Conservation (phyloP, 2,329 filamentous ascomycete genomes). For the Sarocladium brachiariae region DNA sequence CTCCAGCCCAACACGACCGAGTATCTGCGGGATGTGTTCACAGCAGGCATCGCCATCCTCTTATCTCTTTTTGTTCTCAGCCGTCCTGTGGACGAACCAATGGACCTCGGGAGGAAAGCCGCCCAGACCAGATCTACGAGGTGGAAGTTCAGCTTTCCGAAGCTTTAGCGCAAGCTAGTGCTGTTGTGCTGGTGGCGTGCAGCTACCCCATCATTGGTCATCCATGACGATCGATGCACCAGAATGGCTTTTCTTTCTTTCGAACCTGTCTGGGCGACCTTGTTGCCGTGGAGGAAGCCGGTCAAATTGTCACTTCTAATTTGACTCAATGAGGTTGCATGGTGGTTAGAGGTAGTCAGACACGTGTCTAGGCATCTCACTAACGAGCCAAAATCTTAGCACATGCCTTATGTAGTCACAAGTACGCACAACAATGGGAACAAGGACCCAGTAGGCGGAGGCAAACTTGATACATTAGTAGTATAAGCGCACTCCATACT, state of each 20-base stretch:
- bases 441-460: no score
- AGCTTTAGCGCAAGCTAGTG: background rate
- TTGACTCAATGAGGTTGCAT: background rate
- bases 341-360: background rate
- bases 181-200: constrained; percentile 4
- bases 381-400: background rate
- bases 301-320: background rate
- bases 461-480: no score
- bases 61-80: background rate
- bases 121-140: constrained; percentile 3
- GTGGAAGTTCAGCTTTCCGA: constrained; percentile 9
- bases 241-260: background rate
- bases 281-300: constrained; percentile 3
- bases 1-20: background rate
- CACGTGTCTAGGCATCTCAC: background rate
- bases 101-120: background rate
- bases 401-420: no score
- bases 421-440: no score
- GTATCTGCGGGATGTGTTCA: background rate
- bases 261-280: background rate
- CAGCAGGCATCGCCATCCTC: background rate
- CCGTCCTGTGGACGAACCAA: background rate
- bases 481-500: no score
- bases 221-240: background rate
- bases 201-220: background rate